Evolutionary conservation across 192 early-diverging fungal genomes (phyloP), one percentile per base, ranked within the genome.

Genomic region (Backusella australiensis): DNA sequence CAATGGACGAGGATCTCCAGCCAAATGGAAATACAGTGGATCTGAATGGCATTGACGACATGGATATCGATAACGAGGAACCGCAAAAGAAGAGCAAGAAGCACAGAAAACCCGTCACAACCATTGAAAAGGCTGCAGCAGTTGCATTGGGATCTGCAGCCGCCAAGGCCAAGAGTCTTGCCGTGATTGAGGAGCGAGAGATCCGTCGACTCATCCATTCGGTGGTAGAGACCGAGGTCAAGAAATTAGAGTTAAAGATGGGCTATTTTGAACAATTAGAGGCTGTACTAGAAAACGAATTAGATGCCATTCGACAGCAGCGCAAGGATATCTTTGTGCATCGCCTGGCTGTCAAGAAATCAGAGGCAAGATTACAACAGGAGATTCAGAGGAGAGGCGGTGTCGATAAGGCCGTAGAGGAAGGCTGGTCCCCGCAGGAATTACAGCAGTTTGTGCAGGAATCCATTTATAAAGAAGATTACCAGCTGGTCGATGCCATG

Each of bases 221-320:
- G 19, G 89, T 95, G 0, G 90, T 98, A 2, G 93, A 98, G 71
- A 85, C 92, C 69, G 96, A 99, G 80, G 83, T 97, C 69, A 88
- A 89, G 80, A 97, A 98, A 81, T 75, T 99, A 69, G 93, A 96
- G 73, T 86, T 96, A 29, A 99, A 99, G 82, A 89, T 99, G 90
- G 83, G 88, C 74, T 95, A 98, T 81, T 96, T 99, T 80, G 91
- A 97, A 53, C 94, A 97, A 78, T 77, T 99, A 69, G 98, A 98
- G 81, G 86, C 84, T 19, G 84, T 96, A 3, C 80, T 99, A 14
- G 97, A 98, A 69, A 85, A 87, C n/a, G 97, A 99, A 83, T 85
- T 93, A 78, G 85, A 87, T 71, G 93, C 96, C 21, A 80, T 99
- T 11, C 93, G 92, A 71, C 75, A 83, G 12, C 90, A 93, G 79